phyloP scores from a whole-genome alignment of 2,329 filamentous ascomycete genomes.

The Penicillium sp. region DNA sequence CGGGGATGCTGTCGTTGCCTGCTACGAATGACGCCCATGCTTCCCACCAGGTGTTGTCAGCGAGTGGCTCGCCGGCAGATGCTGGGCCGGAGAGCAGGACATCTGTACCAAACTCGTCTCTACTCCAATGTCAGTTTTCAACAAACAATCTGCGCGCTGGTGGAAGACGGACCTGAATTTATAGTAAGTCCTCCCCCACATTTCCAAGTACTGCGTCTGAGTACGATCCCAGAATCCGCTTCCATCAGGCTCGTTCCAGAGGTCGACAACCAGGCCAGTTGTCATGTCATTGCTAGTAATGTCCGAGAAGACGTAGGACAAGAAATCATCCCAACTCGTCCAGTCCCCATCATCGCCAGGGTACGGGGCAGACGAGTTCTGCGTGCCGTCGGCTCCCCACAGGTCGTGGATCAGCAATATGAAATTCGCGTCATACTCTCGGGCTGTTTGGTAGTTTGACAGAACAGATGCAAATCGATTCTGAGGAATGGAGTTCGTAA shows the following conservation, averaged over 20 bases:
- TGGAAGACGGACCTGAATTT: constrained; percentile 8
- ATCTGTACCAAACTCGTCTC: constrained; percentile 5
- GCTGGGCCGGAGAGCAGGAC: constrained; percentile 39
- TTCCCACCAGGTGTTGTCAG: constrained; percentile 40
- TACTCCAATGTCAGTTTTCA: constrained; percentile 24
- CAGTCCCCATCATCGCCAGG: constrained; percentile 52
- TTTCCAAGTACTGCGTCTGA: constrained; percentile 33
- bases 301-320: constrained; percentile 19
- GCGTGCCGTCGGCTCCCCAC: constrained; percentile 48
- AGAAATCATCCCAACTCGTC: constrained; percentile 25
- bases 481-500: neutral
- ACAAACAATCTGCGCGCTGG: neutral
- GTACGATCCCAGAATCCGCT: constrained; percentile 34
- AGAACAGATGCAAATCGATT: constrained; percentile 31
- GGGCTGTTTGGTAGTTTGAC: constrained; percentile 44
- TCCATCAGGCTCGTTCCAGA: constrained; percentile 54
- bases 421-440: constrained; percentile 42
- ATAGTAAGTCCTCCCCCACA: constrained; percentile 11
- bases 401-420: constrained; percentile 46
- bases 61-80: constrained; percentile 28
- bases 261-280: constrained; percentile 42
- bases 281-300: constrained; percentile 24
- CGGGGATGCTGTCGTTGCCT: constrained; percentile 39
- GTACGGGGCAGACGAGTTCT: constrained; percentile 33
- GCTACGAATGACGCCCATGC: constrained; percentile 33